These are phyloP conservation scores for Naegleria gruberi DNA, from an alignment of 208 protist genomes.

Conservation along the genomic window DNA sequence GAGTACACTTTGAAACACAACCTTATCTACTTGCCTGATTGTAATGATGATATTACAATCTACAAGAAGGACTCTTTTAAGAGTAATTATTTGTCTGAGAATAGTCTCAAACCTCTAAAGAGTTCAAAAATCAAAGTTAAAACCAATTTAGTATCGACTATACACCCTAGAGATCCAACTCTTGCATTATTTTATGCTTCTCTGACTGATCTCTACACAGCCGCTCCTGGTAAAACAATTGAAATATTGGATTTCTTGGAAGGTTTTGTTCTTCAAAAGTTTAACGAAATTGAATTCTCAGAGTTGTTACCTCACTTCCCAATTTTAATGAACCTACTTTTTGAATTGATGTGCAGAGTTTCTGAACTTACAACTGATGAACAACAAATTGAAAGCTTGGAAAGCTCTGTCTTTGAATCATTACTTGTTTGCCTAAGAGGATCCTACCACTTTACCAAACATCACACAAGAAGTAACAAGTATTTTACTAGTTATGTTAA, in stretches of 20 bases:
- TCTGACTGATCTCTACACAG: background rate
- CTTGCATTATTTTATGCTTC: background rate
- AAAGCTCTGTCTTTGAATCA: background rate
- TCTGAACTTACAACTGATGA: background rate
- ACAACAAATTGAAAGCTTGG: background rate
- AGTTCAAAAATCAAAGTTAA: background rate
- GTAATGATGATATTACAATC: background rate
- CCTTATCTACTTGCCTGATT: background rate
- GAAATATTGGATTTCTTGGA: background rate
- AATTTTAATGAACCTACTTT: background rate
- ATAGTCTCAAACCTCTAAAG: background rate
- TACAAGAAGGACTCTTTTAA: background rate
- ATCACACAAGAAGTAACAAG: background rate
- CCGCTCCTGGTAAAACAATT: no score
- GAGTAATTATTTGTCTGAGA: background rate
- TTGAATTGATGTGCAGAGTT: background rate
- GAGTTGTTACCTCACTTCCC: background rate
- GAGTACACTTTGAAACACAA: background rate
- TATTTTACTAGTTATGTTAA: background rate
- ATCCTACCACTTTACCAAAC: background rate
- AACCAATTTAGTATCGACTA: background rate
- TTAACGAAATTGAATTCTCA: background rate
- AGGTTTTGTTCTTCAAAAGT: background rate
- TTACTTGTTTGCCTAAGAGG: background rate
- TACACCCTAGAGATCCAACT: background rate